Base-by-base conservation (phyloP, 495 filamentous ascomycete genomes). In the Neurospora sp. region DNA sequence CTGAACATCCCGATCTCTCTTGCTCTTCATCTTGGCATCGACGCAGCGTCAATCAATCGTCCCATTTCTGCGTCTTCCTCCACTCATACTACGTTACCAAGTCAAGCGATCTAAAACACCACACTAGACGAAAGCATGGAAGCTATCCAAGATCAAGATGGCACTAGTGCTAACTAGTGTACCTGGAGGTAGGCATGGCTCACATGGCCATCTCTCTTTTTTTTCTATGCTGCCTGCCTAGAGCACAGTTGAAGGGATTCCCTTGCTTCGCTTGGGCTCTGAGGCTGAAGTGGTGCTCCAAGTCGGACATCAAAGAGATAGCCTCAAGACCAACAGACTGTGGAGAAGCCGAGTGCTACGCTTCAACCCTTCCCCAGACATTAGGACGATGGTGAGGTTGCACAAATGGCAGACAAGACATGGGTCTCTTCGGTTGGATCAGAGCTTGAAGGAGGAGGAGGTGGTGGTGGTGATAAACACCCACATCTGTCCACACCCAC, bases 401-500 rank as follows among this genome's bases (percentile, higher is more conserved):
- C 53, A 65, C 27, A 35, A 65, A 65, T 35, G 53, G 14, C 3
- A 65, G 27, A 37, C 22, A 45, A 41, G 31, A 41, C 47, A 65
- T 71, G 70, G 70, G 61, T 39, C 68, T 39, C 38, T 76, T 79
- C 78, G 76, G 71, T 74, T 68, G 42, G 45, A 53, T 37, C 70
- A 71, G 72, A 72, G 75, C 35, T 37, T 37, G 4, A 37, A 74
- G 70, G 73, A 65, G 72, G 53, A 27, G 72, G 53, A 20, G 53
- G 59, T 70, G 70, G 35, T 37, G 35, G 35, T 37, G 5, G 72
- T 45, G 71, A 72, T 71, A 70, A 71, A 74, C 39, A 59, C 69
- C 53, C 71, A 5, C 42, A 22, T 69, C 71, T 68, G 70, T 74
- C 53, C 22, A 35, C 53, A 65, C 27, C 22, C 53, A 22, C 53